Evolutionary conservation across 2,329 filamentous ascomycete genomes (phyloP), one percentile per base, ranked within the genome.

Genomic region (Sporothrix curviconia): DNA sequence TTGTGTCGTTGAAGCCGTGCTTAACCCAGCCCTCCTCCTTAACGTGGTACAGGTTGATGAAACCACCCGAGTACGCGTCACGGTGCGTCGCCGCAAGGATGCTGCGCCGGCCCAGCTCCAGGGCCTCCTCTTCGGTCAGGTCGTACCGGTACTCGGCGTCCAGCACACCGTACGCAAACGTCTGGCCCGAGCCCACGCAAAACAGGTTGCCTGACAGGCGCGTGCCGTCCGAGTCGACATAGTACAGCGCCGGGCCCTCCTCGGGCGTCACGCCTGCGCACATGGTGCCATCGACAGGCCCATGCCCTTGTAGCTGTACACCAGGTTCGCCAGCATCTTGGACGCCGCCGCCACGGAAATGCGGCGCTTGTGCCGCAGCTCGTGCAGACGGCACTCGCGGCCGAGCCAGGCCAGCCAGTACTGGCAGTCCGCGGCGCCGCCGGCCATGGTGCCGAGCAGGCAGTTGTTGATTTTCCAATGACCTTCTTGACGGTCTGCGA

Each of bases 401-500:
- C 92, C 94, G 64, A 99, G 83, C 80, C 95, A 99, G 69, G 91
- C 92, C 64, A 99, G 88, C 94, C 94, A 99, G 83, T 96, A 97
- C 84, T 97, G 94, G 76, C 94, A 99, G 77, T 99, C 94, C 74
- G 94, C 94, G 70, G 94, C 94, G 76, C 94, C 94, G 74, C 94
- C 94, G 62, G 94, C 94, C 92, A 99, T 96, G 66, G 94, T 99
- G 64, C 94, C 94, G 68, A 99, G 77, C 74, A 99, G 81, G 74
- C 87, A 88, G 75, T 81, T 90, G 79, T 96, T 96, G 80, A 96
- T 96, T 81, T 96, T n/a, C n/a, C 91, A 70, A 99, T 97, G 66
- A 99, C 94, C 82, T 99, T 99, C 85, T 99, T 99, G 70, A 99
- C 94, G 55, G 94, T 99, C 81, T 99, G 94, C 76, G 90, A 95